Base-by-base conservation (phyloP, 1,139 yeast species). In the Zhuliangozyma parablackwelliae region DNA sequence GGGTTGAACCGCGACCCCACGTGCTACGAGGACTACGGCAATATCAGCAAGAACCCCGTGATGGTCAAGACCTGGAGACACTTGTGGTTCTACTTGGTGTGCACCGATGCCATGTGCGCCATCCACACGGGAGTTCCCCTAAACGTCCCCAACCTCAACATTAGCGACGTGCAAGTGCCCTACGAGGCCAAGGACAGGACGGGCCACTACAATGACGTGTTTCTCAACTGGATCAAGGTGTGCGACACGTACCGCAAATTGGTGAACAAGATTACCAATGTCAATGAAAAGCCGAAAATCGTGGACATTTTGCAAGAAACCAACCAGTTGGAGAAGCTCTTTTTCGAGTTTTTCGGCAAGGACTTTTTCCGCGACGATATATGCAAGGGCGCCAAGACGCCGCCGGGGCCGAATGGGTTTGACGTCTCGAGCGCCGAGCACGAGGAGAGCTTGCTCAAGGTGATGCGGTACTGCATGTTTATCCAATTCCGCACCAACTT, bases 1-100 rank as follows among this genome's bases (percentile, higher is more conserved):
- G 76, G 76, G 0, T 53, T 70, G 33, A 63, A 70, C 43, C 52
- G 76, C 10, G 76, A 70, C 41, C 75, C 76, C 1, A 50, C 59
- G 6, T 51, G 44, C 30, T 69, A 61, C 39, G 43, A 45, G 9
- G 53, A 63, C 6, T 66, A 63, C 41, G 62, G 58, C 20, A 45
- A 58, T 7, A 62, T 70, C 23, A 47, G 52, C 34, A 59, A 60
- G 28, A 54, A 61, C 20, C 55, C 55, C 21, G 38, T 51, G 1
- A 50, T 65, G 10, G 53, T 58, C 10, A 51, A 51, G 29, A 53
- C 59, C 4, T 69, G 76, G 75, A 52, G 75, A 36, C 42, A 49
- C 24, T 50, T 70, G 26, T 70, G 76, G 76, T 43, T 51, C 39
- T 61, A 56, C 40, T 48, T 70, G 8, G 48, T 52, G 2, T 40